phyloP scores from a whole-genome alignment of 371 early-diverging fungal species.

The Mucor plumbeus region DNA sequence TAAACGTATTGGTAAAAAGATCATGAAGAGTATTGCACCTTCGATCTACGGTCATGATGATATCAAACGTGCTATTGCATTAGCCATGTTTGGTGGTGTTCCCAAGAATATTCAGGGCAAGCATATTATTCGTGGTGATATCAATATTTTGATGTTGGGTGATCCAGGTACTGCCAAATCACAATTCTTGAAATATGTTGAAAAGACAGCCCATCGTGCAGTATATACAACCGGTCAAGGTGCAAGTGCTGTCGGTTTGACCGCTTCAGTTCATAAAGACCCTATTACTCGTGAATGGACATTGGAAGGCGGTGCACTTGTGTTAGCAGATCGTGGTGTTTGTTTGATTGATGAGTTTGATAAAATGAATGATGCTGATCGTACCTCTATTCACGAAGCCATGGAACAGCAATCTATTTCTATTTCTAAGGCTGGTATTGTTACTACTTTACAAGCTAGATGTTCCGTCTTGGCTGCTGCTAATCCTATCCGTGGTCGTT shows the following conservation, averaged over 20 bases:
- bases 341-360: slow-evolving; percentile 99
- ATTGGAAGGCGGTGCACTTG: slow-evolving; percentile 99
- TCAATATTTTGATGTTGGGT: slow-evolving; percentile 98
- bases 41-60: slow-evolving; percentile 99
- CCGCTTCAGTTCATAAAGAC: slow-evolving; percentile 98
- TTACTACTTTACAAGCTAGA: slow-evolving; percentile 95
- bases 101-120: slow-evolving; percentile 93
- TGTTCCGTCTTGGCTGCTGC: slow-evolving; percentile 98
- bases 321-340: slow-evolving; percentile 98
- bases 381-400: slow-evolving; percentile 97
- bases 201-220: slow-evolving; percentile 94
- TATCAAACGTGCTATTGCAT: slow-evolving; percentile 95
- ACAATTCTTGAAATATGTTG: slow-evolving; percentile 98
- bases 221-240: slow-evolving; percentile 99
- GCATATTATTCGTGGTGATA: slow-evolving; percentile 98
- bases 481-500: slow-evolving; percentile 98
- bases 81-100: slow-evolving; percentile 98
- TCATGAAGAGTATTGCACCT: slow-evolving; percentile 97
- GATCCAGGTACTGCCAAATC: slow-evolving; percentile 99
- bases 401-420: slow-evolving; percentile 99
- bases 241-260: slow-evolving; percentile 99
- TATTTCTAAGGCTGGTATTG: slow-evolving; percentile 98
- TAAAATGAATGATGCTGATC: slow-evolving; percentile 94
- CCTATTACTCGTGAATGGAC: slow-evolving; percentile 98
- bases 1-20: slow-evolving; percentile 81